Conservation (phyloP, 345 rosid species). For the Cardiospermum halicacabum region DNA sequence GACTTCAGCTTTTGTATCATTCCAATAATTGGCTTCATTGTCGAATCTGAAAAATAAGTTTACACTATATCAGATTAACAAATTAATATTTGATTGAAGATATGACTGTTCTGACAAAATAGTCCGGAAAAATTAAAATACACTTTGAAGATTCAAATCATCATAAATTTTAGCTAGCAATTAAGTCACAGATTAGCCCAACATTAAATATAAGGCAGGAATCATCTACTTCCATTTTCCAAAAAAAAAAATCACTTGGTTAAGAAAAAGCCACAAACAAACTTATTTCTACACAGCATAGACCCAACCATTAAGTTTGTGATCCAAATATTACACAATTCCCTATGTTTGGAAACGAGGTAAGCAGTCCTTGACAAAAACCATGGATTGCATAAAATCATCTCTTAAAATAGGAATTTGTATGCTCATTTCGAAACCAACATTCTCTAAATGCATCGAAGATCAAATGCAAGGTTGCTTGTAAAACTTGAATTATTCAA, state of each 20-base stretch:
- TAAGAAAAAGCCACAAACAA: background rate
- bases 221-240: background rate
- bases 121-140: background rate
- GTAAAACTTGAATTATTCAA: background rate
- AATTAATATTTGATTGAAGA: constrained; percentile 5
- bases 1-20: constrained; percentile 58
- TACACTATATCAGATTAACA: constrained; percentile 12
- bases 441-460: background rate
- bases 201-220: background rate
- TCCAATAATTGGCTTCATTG: constrained; percentile 48
- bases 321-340: constrained; percentile 1
- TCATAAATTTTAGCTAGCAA: background rate
- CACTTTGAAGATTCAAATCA: background rate
- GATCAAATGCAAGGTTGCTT: background rate
- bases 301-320: background rate
- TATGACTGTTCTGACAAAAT: background rate
- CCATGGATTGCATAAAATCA: background rate
- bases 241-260: background rate
- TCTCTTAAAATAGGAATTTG: background rate
- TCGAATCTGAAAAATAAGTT: constrained; percentile 38
- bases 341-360: background rate
- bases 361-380: background rate
- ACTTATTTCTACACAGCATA: background rate
- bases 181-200: background rate
- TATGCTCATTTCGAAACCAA: background rate